A percentile compares a stretch with the other conserved stretches of the same genome.
Conservation (phyloP, 2,329 filamentous ascomycete species). For the Sporothrix brasiliensis region DNA sequence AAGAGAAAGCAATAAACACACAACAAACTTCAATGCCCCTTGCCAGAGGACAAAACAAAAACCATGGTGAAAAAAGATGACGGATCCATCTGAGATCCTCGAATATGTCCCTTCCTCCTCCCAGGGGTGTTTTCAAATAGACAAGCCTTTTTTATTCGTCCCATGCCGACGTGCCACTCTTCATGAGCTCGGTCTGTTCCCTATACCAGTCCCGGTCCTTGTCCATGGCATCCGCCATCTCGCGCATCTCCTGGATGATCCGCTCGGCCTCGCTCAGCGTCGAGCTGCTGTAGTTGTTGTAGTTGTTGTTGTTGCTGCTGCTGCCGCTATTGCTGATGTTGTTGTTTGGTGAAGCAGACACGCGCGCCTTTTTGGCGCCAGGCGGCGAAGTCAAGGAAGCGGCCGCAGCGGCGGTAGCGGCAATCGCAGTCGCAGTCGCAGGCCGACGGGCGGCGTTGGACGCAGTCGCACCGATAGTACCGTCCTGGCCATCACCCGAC, state of each 20-base stretch:
- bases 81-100: background rate
- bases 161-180: constrained; percentile 33
- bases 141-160: constrained; percentile 8
- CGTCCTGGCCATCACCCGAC: constrained; percentile 7
- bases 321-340: background rate
- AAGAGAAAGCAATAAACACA: background rate
- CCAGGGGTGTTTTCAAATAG: background rate
- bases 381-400: constrained; percentile 6
- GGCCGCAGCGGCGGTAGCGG: background rate
- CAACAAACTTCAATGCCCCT: constrained; percentile 10
- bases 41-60: constrained; percentile 15
- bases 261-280: constrained; percentile 38
- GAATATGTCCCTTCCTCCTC: no score
- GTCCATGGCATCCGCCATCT: constrained; percentile 51
- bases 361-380: constrained; percentile 30
- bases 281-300: constrained; percentile 3
- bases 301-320: no score
- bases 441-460: background rate
- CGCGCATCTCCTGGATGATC: constrained; percentile 49
- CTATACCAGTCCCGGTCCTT: constrained; percentile 53
- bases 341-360: background rate
- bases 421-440: background rate
- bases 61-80: background rate
- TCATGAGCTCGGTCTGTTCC: constrained; percentile 49
- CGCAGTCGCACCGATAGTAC: background rate